Evolutionary conservation across 805 yeast genomes (phyloP).

Genomic region (Lipomyces yamanashiensis): DNA sequence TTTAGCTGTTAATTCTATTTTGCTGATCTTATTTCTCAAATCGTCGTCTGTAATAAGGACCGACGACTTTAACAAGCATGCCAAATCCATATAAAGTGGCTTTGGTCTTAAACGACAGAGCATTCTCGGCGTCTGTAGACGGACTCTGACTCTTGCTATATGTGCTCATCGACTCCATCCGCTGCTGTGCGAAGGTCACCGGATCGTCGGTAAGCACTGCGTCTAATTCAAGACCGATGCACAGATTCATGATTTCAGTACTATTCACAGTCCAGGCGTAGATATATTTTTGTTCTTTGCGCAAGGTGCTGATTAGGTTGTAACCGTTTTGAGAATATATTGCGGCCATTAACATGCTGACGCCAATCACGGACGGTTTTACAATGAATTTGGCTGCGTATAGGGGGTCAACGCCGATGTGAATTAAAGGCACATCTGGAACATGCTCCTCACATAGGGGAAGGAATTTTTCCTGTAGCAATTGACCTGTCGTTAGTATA

Average conservation of each 20-base stretch:
- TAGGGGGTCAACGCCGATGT: constrained; percentile 24
- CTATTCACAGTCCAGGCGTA: constrained; percentile 61
- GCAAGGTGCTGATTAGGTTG: constrained; percentile 50
- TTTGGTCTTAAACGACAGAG: constrained; percentile 1
- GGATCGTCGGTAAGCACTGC: constrained; percentile 54
- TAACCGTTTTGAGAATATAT: constrained; percentile 39
- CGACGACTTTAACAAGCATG: background rate
- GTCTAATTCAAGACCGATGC: constrained; percentile 45
- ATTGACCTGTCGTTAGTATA: background rate
- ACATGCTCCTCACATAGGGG: constrained; percentile 43
- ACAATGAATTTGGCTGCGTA: constrained; percentile 27
- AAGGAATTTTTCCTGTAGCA: constrained; percentile 17
- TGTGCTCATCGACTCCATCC: background rate
- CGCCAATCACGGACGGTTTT: constrained; percentile 18
- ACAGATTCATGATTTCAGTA: constrained; percentile 47
- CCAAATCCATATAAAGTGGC: constrained; percentile 5
- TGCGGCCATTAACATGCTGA: constrained; percentile 37
- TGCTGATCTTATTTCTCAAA: constrained; percentile 2
- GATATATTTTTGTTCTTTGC: constrained; percentile 54
- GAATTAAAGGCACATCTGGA: constrained; percentile 46
- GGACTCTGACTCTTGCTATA: background rate
- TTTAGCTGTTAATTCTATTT: no score
- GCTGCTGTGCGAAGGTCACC: constrained; percentile 5
- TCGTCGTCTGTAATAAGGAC: constrained; percentile 4
- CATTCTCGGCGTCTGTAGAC: background rate